These are phyloP conservation scores for Phytophthora sp. DNA, from an alignment of 352 stramenopile species.

Conservation along the genomic window DNA sequence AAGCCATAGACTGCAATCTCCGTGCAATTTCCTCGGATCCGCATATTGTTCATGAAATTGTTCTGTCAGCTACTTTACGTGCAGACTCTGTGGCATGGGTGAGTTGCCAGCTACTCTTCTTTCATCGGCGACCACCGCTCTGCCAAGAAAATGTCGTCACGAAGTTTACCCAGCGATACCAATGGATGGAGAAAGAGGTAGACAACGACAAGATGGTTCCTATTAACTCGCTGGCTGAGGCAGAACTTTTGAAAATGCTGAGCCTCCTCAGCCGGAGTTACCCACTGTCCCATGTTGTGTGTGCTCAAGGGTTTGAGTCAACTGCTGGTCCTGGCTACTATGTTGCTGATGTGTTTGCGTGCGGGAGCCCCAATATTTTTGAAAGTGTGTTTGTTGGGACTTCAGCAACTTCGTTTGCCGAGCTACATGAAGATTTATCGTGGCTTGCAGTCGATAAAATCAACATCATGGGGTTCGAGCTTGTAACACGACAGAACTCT, in stretches of 20 bases:
- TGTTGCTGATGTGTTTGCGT: slow-evolving; percentile 37
- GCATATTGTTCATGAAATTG: slow-evolving; percentile 30
- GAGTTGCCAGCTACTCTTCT: slow-evolving; percentile 59
- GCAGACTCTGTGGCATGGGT: slow-evolving; percentile 63
- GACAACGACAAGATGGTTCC: slow-evolving; percentile 26
- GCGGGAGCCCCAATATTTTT: slow-evolving; percentile 50
- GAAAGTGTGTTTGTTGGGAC: slow-evolving; percentile 47
- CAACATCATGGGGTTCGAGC: slow-evolving; percentile 59
- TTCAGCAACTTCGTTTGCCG: slow-evolving; percentile 38
- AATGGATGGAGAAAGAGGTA: slow-evolving; percentile 31
- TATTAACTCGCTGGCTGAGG: slow-evolving; percentile 56
- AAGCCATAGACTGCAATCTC: slow-evolving; percentile 35
- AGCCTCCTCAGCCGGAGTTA: slow-evolving; percentile 51
- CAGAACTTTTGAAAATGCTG: slow-evolving; percentile 54
- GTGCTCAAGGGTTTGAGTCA: slow-evolving; percentile 52
- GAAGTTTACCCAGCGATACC: slow-evolving; percentile 52
- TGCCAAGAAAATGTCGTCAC: slow-evolving; percentile 69
- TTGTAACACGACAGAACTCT: slow-evolving; percentile 54
- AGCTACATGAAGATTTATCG: slow-evolving; percentile 40
- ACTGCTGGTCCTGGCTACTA: slow-evolving; percentile 31
- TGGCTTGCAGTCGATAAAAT: slow-evolving; percentile 56
- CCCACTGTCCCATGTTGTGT: slow-evolving; percentile 43
- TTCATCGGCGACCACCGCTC: slow-evolving; percentile 51
- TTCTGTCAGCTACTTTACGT: slow-evolving; percentile 46
- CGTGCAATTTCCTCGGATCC: slow-evolving; percentile 8